Conservation (phyloP, 768 basidiomycete species). For the Mycena chlorophos region DNA sequence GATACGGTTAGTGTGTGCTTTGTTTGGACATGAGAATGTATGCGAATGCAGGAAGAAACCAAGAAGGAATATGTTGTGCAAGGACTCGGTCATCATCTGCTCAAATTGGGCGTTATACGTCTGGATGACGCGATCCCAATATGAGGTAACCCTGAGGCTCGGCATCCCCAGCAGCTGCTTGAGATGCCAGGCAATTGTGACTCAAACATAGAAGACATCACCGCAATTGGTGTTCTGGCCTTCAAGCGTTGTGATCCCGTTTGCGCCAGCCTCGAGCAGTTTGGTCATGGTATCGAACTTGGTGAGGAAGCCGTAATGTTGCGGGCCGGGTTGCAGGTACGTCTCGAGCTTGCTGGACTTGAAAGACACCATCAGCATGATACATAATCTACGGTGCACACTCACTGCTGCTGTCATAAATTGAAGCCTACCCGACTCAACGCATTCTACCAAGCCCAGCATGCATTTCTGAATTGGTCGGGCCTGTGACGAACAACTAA, state of each 20-base stretch:
- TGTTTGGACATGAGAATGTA: slow-evolving; percentile 4
- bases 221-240: slow-evolving; percentile 30
- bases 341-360: slow-evolving; percentile 26
- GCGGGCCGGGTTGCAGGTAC: slow-evolving; percentile 20
- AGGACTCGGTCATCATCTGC: slow-evolving; percentile 34
- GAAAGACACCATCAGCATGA: not conserved
- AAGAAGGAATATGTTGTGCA: slow-evolving; percentile 27
- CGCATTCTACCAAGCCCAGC: slow-evolving; percentile 23
- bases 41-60: slow-evolving; percentile 32
- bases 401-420: slow-evolving; percentile 29
- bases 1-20: not conserved
- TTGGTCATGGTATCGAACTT: slow-evolving; percentile 22
- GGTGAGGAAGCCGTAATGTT: slow-evolving; percentile 20
- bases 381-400: not conserved
- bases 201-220: slow-evolving; percentile 32
- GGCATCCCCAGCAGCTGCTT: slow-evolving; percentile 22
- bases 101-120: slow-evolving; percentile 30
- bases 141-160: not conserved
- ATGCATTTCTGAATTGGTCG: slow-evolving; percentile 26
- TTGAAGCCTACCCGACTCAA: slow-evolving; percentile 15
- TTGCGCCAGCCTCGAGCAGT: slow-evolving; percentile 23
- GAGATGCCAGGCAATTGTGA: slow-evolving; percentile 31
- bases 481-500: no score
- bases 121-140: slow-evolving; percentile 19
- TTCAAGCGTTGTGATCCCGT: slow-evolving; percentile 28